Evolutionary conservation across 768 basidiomycete genomes (phyloP).

Genomic region (Suillus paluster): DNA sequence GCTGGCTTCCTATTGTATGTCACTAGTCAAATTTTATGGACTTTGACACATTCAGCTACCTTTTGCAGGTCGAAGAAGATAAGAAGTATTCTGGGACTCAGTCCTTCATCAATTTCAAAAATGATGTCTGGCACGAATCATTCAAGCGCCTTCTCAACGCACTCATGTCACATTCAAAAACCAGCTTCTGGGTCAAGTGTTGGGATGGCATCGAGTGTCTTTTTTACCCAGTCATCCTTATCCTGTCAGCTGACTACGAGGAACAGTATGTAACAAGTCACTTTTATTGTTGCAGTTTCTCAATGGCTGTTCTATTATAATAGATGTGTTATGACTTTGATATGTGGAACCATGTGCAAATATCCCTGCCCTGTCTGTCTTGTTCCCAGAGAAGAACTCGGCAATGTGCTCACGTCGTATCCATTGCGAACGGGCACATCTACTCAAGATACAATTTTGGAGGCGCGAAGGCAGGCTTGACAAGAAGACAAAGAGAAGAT

Average conservation of each 20-base stretch:
- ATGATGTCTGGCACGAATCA: slow-evolving; percentile 15
- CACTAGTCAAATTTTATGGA: not conserved
- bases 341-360: slow-evolving; percentile 27
- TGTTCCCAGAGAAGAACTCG: slow-evolving; percentile 32
- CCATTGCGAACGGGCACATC: slow-evolving; percentile 21
- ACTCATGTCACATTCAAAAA: not conserved
- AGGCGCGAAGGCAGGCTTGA: slow-evolving; percentile 16
- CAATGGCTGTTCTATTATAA: not conserved
- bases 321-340: slow-evolving; percentile 41
- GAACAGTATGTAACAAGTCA: slow-evolving; percentile 43
- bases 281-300: not conserved
- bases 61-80: slow-evolving; percentile 11
- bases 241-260: slow-evolving; percentile 47
- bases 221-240: slow-evolving; percentile 37
- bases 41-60: not conserved
- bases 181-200: slow-evolving; percentile 25
- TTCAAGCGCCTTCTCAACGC: slow-evolving; percentile 12
- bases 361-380: slow-evolving; percentile 44
- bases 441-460: slow-evolving; percentile 10
- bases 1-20: slow-evolving; percentile 44
- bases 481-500: slow-evolving; percentile 20
- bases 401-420: slow-evolving; percentile 14
- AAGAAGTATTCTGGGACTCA: slow-evolving; percentile 7
- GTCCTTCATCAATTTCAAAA: slow-evolving; percentile 15
- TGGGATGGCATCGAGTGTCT: slow-evolving; percentile 30